Base-by-base conservation (phyloP, 306 rosid species). In the Lathyrus sativus region DNA sequence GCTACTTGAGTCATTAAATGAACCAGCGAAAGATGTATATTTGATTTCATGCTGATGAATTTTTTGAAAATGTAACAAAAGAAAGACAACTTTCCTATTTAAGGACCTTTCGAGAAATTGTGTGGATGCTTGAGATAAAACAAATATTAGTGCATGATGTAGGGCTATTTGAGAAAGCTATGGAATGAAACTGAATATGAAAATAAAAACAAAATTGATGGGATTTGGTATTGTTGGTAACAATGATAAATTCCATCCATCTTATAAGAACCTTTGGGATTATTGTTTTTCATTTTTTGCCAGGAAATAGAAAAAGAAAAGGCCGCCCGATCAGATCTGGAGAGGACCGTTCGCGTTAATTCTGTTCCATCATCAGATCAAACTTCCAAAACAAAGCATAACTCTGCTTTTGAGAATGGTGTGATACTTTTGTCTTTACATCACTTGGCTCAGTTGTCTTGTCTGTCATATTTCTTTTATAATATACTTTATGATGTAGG, bases 221-320 rank as follows among this genome's bases (percentile, higher is more conserved):
- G 67, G 29, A 39, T 67, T 17, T 59, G 37, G 41, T 58, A 65
- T 45, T 65, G 35, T 70, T 70, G 35, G 57, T 13, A 61, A 19
- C 46, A 44, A 37, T 55, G 24, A 45, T 74, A 43, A 60, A 61
- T 67, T 61, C 62, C 65, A 14, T 39, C 57, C 62, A 22, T 65
- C 71, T 42, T 65, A 26, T 74, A 26, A 54, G 49, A 66, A 33
- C 65, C 70, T 53, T 22, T 22, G 13, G 60, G 58, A 48, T 48
- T 76, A 56, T 65, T 26, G 50, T 50, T 65, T 58, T 43, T 62
- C 58, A 39, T 50, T 70, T 75, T 73, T 79, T 57, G 9, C 59
- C 81, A 95, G 99, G 99, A 95, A 79, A 76, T 95, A 53, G 97
- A 91, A 78, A 95, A 78, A 82, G 99, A 90, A 90, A 95, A 83